These are phyloP conservation scores for Schwanniomyces yamadae DNA, from an alignment of 805 yeast genomes.

Conservation along the genomic window DNA sequence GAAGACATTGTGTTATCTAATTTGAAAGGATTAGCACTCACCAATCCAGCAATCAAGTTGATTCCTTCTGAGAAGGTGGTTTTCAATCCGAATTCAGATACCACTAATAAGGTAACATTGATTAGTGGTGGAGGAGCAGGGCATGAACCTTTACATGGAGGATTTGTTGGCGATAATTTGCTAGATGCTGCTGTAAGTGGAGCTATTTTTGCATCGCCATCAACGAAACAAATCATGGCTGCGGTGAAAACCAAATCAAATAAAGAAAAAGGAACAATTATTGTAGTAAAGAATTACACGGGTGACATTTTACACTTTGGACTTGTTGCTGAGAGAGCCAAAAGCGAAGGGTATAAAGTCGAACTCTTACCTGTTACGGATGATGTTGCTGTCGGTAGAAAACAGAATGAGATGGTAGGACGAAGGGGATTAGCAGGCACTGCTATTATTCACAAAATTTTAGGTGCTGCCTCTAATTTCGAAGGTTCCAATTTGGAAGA, in stretches of 20 bases:
- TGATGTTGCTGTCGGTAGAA: constrained; percentile 91
- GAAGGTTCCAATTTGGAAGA: constrained; percentile 44
- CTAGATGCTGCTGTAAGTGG: constrained; percentile 90
- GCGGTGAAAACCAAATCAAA: constrained; percentile 60
- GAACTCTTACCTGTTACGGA: constrained; percentile 81
- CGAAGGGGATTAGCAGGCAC: constrained; percentile 95
- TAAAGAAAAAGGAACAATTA: constrained; percentile 60
- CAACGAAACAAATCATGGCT: constrained; percentile 81
- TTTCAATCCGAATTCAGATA: constrained; percentile 39
- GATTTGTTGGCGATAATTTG: constrained; percentile 82
- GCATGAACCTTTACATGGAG: constrained; percentile 93
- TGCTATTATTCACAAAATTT: constrained; percentile 76
- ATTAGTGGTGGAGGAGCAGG: constrained; percentile 95
- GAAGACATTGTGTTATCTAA: constrained; percentile 49
- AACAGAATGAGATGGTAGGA: constrained; percentile 88
- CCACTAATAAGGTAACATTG: constrained; percentile 59
- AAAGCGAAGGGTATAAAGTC: constrained; percentile 68
- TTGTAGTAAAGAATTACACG: constrained; percentile 88
- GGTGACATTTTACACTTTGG: constrained; percentile 95
- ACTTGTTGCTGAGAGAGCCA: constrained; percentile 84
- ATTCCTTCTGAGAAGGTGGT: constrained; percentile 60
- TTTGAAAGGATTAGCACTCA: constrained; percentile 50
- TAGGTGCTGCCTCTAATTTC: constrained; percentile 65
- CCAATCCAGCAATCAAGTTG: constrained; percentile 54
- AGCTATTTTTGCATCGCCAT: constrained; percentile 89